Evolutionary conservation across 495 filamentous ascomycete species (phyloP).

Genomic region (Peziza echinospora): DNA sequence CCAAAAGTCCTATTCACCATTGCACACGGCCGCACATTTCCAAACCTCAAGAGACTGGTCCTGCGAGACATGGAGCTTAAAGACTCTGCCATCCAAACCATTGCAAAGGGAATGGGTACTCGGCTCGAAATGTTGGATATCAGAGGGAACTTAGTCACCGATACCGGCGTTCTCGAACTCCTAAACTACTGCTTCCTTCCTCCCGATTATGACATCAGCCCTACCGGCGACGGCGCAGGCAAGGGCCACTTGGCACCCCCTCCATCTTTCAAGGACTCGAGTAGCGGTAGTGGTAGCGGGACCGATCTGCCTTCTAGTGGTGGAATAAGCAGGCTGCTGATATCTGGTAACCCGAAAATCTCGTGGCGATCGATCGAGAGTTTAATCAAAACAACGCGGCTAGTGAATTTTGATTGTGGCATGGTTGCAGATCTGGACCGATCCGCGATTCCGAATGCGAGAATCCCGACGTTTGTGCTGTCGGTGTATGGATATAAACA

Average conservation of each 20-base stretch:
- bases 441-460: not conserved
- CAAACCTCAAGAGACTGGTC: not conserved
- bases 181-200: conserved; percentile 12
- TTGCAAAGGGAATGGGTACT: conserved; percentile 3
- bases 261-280: not conserved
- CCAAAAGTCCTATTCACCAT: not conserved
- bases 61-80: conserved; percentile 5
- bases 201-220: conserved; percentile 6
- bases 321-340: conserved; percentile 9
- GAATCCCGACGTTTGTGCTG: not conserved
- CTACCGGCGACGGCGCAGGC: not conserved
- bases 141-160: conserved; percentile 9
- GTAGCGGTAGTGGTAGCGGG: too few species aligned
- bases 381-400: conserved; percentile 5
- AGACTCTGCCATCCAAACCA: not conserved
- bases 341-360: conserved; percentile 6
- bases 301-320: not conserved
- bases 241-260: not conserved
- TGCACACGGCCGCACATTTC: not conserved
- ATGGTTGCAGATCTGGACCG: not conserved
- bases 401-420: conserved; percentile 8
- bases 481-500: conserved; percentile 5
- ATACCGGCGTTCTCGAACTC: conserved; percentile 1
- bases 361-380: not conserved
- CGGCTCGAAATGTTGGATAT: conserved; percentile 7